Evolutionary conservation across 2,329 filamentous ascomycete species (phyloP), one percentile per base, ranked within the genome.

Genomic region (Cladorrhinum sp.): DNA sequence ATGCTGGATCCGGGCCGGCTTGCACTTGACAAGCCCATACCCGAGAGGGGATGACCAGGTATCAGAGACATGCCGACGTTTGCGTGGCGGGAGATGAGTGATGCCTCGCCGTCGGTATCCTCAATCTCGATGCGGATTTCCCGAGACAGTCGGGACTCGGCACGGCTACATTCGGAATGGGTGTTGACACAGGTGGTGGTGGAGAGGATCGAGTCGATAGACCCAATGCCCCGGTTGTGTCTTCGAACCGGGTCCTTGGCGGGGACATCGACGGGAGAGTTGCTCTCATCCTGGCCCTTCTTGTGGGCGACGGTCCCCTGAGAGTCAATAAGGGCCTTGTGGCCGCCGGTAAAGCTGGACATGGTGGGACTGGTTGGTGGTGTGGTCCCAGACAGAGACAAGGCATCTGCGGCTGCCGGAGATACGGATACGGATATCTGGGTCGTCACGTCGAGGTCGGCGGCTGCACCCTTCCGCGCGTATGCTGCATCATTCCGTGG

Each of bases 161-260:
- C 50, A 9, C 67, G 67, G 54, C 66, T 67, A 51, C 66, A 68
- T 57, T 67, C 66, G 48, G 67, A 68, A 26, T 67, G 66, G 5
- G 67, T 68, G 62, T 68, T 68, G 59, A 68, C 67, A 50, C 62
- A 68, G 1, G 67, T 68, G 7, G 67, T 68, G 24, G 67, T 67
- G 8, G 67, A 64, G 16, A 68, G 63, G 57, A 68, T 62, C 20
- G 67, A 68, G 60, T 68, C 67, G 51, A 68, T 68, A n/a, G 67
- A 68, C 49, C 64, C 67, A n/a, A 68, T 64, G 56, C 62, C 66
- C 8, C 67, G 66, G 55, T 67, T 60, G 50, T 66, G 65, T 46
- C 62, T 65, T 20, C 67, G 67, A 55, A 67, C 65, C 7, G 61
- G 30, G 18, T 55, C 36, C 30, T 49, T 52, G 42, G 33, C 18